These are phyloP conservation scores for Torulaspora maleeae DNA, from an alignment of 805 yeast genomes.

Conservation along the genomic window DNA sequence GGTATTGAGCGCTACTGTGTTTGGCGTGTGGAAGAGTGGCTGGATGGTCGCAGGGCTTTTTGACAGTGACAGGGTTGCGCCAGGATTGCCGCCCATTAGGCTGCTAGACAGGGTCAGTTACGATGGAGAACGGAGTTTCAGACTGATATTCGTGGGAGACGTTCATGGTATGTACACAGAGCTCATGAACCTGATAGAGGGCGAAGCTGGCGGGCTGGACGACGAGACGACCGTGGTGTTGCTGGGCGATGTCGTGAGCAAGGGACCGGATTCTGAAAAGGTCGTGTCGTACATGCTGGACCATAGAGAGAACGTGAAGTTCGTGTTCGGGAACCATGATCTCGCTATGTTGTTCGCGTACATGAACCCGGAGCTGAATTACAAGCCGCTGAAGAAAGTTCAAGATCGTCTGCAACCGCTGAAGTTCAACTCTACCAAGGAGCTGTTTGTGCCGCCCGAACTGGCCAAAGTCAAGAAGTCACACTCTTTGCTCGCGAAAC, in stretches of 20 bases:
- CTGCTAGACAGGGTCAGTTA: conserved; percentile 6
- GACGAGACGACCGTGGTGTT: conserved; percentile 46
- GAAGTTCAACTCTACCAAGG: conserved; percentile 15
- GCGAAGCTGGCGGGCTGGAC: conserved; percentile 44
- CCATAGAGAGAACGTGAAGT: conserved; percentile 47
- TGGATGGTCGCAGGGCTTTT: neutral
- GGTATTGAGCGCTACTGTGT: neutral
- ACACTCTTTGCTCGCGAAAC: conserved; percentile 21
- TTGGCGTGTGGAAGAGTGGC: neutral
- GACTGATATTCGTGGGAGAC: conserved; percentile 77
- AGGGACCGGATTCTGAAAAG: conserved; percentile 71
- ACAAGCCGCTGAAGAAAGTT: conserved; percentile 30
- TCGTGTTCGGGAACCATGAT: conserved; percentile 90
- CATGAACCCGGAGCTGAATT: conserved; percentile 40
- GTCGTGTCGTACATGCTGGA: conserved; percentile 64
- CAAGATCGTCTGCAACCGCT: conserved; percentile 29
- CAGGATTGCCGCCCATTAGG: conserved; percentile 8
- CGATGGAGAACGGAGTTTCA: conserved; percentile 14
- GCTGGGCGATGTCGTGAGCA: conserved; percentile 80
- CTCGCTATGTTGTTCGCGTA: conserved; percentile 54
- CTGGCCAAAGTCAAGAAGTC: conserved; percentile 16
- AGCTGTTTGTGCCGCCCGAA: conserved; percentile 16
- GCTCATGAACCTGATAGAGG: conserved; percentile 47
- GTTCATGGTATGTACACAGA: conserved; percentile 73
- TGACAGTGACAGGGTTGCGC: neutral